These are phyloP conservation scores for Penicillium sclerotiorum DNA, from an alignment of 2,329 filamentous ascomycete genomes.

Conservation along the genomic window DNA sequence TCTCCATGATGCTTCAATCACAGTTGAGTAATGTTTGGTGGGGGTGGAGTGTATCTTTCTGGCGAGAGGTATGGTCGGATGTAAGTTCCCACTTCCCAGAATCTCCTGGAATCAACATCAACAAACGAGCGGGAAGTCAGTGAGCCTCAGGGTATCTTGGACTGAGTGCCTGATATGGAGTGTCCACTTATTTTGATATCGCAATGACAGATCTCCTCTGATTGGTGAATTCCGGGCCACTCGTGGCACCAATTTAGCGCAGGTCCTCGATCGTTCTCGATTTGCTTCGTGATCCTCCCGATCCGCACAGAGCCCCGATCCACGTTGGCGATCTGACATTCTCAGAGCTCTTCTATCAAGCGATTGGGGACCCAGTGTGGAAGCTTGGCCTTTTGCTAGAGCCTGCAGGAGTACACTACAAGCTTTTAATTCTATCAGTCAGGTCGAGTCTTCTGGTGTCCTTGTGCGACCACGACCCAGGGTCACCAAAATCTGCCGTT, in stretches of 20 bases:
- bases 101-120: background rate
- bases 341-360: background rate
- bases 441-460: background rate
- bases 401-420: background rate
- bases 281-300: conserved; percentile 13
- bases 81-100: background rate
- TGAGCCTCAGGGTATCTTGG: no score
- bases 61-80: conserved; percentile 8
- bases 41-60: no score
- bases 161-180: no score
- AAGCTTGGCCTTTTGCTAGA: background rate
- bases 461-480: conserved; percentile 7
- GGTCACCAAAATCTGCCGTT: background rate
- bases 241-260: background rate
- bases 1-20: background rate
- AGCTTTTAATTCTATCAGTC: background rate
- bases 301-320: conserved; percentile 13
- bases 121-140: background rate
- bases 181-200: background rate
- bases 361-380: background rate
- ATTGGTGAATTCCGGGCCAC: background rate
- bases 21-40: no score
- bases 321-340: conserved; percentile 9
- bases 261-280: background rate
- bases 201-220: background rate